These are phyloP conservation scores for Colletotrichum incanum DNA, from an alignment of 2,329 filamentous ascomycete genomes.

Conservation along the genomic window DNA sequence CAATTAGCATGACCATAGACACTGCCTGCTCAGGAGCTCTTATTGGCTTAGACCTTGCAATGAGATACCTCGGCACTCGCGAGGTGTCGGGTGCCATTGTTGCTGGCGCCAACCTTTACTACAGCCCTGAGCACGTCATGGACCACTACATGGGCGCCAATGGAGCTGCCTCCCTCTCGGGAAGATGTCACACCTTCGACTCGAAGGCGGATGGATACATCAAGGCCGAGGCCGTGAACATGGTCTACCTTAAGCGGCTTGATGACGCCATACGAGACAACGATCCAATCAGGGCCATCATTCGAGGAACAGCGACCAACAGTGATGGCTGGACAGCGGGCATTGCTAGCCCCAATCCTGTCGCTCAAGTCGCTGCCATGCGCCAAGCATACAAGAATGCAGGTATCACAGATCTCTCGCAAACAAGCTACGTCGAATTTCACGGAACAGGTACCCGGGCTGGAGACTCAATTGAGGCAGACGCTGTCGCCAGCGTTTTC, in stretches of 20 bases:
- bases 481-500: too few species aligned
- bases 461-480: conserved; percentile 48
- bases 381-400: conserved; percentile 50
- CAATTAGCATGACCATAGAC: conserved; percentile 68
- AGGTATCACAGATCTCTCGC: conserved; percentile 43
- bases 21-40: conserved; percentile 66
- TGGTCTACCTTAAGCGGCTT: conserved; percentile 60
- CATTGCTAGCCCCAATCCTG: conserved; percentile 52
- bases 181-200: conserved; percentile 40
- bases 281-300: conserved; percentile 55
- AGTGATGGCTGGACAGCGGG: conserved; percentile 53
- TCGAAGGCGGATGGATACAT: conserved; percentile 60
- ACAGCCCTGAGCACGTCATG: conserved; percentile 47
- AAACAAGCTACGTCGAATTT: conserved; percentile 54
- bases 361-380: conserved; percentile 51
- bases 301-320: conserved; percentile 51
- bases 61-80: too few species aligned
- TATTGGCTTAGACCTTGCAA: too few species aligned
- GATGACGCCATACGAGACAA: conserved; percentile 59
- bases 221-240: conserved; percentile 61
- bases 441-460: conserved; percentile 57
- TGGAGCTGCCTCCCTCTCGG: conserved; percentile 6
- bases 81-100: conserved; percentile 52
- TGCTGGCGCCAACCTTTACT: conserved; percentile 51
- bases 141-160: too few species aligned